Evolutionary conservation across 78 protist species (phyloP).

Genomic region (Ministeria vibrans): DNA sequence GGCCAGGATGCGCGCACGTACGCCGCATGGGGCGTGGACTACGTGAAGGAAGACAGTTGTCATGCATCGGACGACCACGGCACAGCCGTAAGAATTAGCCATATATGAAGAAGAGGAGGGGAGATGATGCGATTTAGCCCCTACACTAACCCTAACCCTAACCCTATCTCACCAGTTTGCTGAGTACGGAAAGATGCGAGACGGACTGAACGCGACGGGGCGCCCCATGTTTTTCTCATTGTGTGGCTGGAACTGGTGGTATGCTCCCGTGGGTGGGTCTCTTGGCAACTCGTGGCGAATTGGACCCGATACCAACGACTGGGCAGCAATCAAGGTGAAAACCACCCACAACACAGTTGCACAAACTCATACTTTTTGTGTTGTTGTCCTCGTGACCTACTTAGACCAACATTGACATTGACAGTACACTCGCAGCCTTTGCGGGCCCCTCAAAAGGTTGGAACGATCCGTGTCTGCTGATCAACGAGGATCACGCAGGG

Average conservation of each 20-base stretch:
- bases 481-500: too few species aligned
- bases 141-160: too few species aligned
- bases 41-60: constrained; percentile 23
- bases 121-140: too few species aligned
- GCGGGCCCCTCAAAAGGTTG: constrained; percentile 60
- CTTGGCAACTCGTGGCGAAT: too few species aligned
- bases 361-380: too few species aligned
- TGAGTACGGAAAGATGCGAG: constrained; percentile 16
- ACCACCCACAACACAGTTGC: not conserved
- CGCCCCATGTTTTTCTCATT: constrained; percentile 38
- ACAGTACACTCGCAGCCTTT: not conserved
- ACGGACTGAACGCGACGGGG: constrained; percentile 36
- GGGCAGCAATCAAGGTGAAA: not conserved
- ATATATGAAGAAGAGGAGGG: too few species aligned
- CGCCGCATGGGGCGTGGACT: constrained; percentile 43
- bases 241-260: not conserved
- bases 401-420: not conserved
- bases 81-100: too few species aligned
- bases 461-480: constrained; percentile 57
- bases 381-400: not conserved
- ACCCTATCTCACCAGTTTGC: too few species aligned
- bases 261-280: not conserved
- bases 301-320: too few species aligned
- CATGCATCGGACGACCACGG: not conserved
- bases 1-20: constrained; percentile 27